These are phyloP conservation scores for Nitzschia palea DNA, from an alignment of 108 stramenopile species.

Conservation along the genomic window DNA sequence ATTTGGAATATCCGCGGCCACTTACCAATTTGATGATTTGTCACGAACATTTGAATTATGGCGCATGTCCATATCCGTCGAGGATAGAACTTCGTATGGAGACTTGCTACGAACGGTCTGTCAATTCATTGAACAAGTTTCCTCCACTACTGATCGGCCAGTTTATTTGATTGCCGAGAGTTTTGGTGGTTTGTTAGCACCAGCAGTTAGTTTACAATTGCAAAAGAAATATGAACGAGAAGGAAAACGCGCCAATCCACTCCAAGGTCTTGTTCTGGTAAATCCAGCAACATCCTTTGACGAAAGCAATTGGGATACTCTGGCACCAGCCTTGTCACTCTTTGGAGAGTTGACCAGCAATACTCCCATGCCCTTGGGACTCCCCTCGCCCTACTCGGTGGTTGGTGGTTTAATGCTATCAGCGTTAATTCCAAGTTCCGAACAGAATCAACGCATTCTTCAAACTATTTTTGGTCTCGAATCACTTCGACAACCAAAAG, in stretches of 20 bases:
- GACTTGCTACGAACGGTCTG: conserved; percentile 49
- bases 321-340: conserved; percentile 54
- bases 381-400: conserved; percentile 72
- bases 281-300: conserved; percentile 93
- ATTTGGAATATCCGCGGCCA: conserved; percentile 76
- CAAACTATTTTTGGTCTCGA: conserved; percentile 39
- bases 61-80: conserved; percentile 60
- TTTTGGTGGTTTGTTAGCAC: conserved; percentile 83
- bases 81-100: conserved; percentile 53
- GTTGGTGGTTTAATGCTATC: conserved; percentile 61
- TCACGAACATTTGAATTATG: conserved; percentile 74
- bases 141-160: conserved; percentile 33
- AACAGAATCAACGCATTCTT: conserved; percentile 54
- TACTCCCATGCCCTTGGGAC: conserved; percentile 19
- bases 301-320: conserved; percentile 66
- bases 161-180: conserved; percentile 83
- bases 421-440: conserved; percentile 52
- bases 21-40: conserved; percentile 78
- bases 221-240: conserved; percentile 22
- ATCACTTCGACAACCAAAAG: conserved; percentile 15
- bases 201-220: conserved; percentile 65
- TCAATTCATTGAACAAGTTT: conserved; percentile 51
- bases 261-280: conserved; percentile 74
- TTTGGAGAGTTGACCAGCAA: conserved; percentile 48
- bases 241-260: conserved; percentile 18